Evolutionary conservation across 2,329 filamentous ascomycete genomes (phyloP), one percentile per base, ranked within the genome.

Genomic region (Cordyceps pruinosa): DNA sequence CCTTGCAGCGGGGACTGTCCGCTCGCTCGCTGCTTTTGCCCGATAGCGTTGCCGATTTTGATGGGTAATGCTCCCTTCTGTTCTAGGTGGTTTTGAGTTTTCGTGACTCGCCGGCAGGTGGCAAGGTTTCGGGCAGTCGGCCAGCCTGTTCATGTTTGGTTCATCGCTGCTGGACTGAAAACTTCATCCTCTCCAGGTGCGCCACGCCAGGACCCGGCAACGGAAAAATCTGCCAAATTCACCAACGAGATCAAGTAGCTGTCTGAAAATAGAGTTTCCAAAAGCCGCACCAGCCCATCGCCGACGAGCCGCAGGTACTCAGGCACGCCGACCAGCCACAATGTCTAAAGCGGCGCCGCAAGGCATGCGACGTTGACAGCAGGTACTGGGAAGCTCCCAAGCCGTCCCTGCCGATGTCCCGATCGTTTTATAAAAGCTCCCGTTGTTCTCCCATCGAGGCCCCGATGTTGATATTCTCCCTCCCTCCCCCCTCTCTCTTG

Each of bases 351-450:
- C 54, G 45, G 46, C 54, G 28, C 30, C 45, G 15, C 42, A 47
- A 26, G 51, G 21, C 49, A 48, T 49, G 37, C 54, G 44, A 44
- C 35, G 21, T 49, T 21, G 41, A 44, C 46, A 56, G 42, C 54
- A 56, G 54, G 54, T 56, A 56, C 45, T 56, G 44, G 3, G 23
- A n/a, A 41, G 21, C 34, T 48, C 44, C 45, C 54, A 44, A 32
- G 6, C 37, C 37, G 28, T 50, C 28, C 9, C 34, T 56, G 45
- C 54, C 54, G 54, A 56, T 21, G 54, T 56, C 54, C 54, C 54
- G 54, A 50, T 56, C 26, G 8, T 28, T 21, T 34, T 50, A 44
- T 50, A 50, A 30, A 56, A 56, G 25, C 30, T 37, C 52, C 17
- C 26, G 19, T 3, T 9, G n/a, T 56, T 21, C 34, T 50, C 26